These are phyloP conservation scores for Fomitopsis schrenkii DNA, from an alignment of 1,284 basidiomycete species.

Conservation along the genomic window DNA sequence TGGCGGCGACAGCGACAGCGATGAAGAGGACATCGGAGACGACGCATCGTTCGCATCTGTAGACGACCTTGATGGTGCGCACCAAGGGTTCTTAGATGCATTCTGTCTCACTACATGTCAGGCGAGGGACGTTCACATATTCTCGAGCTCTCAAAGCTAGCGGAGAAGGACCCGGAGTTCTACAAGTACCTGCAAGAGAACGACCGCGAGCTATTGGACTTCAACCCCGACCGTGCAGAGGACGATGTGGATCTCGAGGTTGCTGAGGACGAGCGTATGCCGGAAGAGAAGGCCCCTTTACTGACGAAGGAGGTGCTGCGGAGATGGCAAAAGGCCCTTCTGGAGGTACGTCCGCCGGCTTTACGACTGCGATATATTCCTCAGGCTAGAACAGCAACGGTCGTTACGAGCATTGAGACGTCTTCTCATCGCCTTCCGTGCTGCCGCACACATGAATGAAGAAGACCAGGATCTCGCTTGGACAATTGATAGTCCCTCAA, in stretches of 20 bases:
- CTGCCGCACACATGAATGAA: constrained; percentile 86
- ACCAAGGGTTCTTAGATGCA: not conserved
- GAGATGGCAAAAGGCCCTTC: constrained; percentile 87
- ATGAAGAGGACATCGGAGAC: constrained; percentile 45
- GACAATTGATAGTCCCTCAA: constrained; percentile 75
- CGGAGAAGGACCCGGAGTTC: constrained; percentile 97
- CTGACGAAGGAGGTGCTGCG: constrained; percentile 77
- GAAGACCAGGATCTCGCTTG: constrained; percentile 76
- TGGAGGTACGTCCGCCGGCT: constrained; percentile 58
- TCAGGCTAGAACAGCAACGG: constrained; percentile 53
- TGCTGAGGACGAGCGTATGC: constrained; percentile 36
- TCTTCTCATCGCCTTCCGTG: constrained; percentile 84
- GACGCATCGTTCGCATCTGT: constrained; percentile 74
- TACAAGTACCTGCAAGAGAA: constrained; percentile 98
- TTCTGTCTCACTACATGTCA: constrained; percentile 13
- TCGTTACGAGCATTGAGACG: constrained; percentile 86
- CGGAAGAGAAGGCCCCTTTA: constrained; percentile 47
- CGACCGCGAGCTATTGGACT: constrained; percentile 85
- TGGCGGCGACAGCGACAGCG: constrained; percentile 39
- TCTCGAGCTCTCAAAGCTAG: constrained; percentile 83
- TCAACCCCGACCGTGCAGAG: constrained; percentile 43
- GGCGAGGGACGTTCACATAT: constrained; percentile 74
- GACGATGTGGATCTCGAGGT: constrained; percentile 36
- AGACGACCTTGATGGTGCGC: constrained; percentile 69
- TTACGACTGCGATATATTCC: not conserved